A percentile compares a stretch with the other conserved stretches of the same genome.
phyloP scores from a whole-genome alignment of 352 stramenopile genomes.

The Pythium pyrilobum region DNA sequence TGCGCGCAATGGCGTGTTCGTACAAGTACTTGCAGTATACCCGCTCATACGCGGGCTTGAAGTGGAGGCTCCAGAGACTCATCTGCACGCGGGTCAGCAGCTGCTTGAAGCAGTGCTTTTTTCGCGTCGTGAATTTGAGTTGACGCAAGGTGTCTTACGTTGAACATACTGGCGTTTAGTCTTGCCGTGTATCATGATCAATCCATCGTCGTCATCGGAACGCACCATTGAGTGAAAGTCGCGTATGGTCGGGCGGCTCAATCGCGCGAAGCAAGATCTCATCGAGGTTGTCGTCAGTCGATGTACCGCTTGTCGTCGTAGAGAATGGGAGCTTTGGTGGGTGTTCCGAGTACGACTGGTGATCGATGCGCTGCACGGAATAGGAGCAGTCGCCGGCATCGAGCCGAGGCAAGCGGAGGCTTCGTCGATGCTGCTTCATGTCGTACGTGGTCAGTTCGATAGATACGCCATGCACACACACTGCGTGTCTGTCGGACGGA shows the following conservation, averaged over 20 bases:
- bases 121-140: constrained; percentile 24
- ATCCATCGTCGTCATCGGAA: not conserved
- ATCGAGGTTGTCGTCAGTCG: constrained; percentile 8
- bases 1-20: constrained; percentile 23
- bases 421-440: constrained; percentile 1
- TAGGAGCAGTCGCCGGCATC: not conserved
- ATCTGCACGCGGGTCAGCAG: constrained; percentile 32
- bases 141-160: constrained; percentile 22
- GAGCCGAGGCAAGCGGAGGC: not conserved
- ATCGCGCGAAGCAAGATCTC: constrained; percentile 24
- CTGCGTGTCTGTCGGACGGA: not conserved
- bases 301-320: not conserved
- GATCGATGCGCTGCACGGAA: not conserved
- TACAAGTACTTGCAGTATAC: constrained; percentile 25
- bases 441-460: not conserved
- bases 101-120: constrained; percentile 33
- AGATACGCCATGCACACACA: not conserved
- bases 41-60: constrained; percentile 26
- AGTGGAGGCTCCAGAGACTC: constrained; percentile 34
- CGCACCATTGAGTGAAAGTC: constrained; percentile 15
- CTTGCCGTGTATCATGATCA: not conserved
- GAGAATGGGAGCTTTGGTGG: not conserved
- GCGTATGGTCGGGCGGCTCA: constrained; percentile 27
- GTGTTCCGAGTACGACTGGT: not conserved
- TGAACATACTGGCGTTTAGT: too few relatives aligned